Conservation (phyloP, 192 early-diverging fungal genomes). For the Rhizoclosmatium sp. region DNA sequence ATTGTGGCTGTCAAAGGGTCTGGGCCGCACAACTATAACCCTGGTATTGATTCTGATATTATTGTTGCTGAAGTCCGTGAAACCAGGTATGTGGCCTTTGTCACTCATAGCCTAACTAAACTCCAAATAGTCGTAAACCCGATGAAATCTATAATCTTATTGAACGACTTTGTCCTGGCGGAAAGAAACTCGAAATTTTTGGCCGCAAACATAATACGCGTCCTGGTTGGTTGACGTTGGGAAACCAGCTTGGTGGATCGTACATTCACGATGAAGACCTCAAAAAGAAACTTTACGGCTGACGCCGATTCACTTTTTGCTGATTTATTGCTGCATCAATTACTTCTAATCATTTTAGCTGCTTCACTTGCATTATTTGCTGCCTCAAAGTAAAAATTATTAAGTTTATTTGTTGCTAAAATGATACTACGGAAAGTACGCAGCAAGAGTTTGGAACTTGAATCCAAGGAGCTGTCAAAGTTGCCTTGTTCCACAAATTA, state of each 20-base stretch:
- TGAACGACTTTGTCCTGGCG: slow-evolving; percentile 63
- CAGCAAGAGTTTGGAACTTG: too few relatives aligned
- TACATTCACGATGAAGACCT: slow-evolving; percentile 61
- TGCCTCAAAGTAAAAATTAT: too few relatives aligned
- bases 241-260: slow-evolving; percentile 68
- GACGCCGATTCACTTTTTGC: too few relatives aligned
- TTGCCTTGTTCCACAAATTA: too few relatives aligned
- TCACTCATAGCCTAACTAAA: background rate
- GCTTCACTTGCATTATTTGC: too few relatives aligned
- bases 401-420: too few relatives aligned
- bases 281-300: slow-evolving; percentile 19
- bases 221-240: slow-evolving; percentile 69
- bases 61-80: slow-evolving; percentile 60
- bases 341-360: too few relatives aligned
- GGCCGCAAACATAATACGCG: slow-evolving; percentile 66
- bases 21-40: slow-evolving; percentile 40
- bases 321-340: too few relatives aligned
- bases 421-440: too few relatives aligned
- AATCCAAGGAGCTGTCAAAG: too few relatives aligned
- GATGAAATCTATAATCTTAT: slow-evolving; percentile 70
- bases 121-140: slow-evolving; percentile 65
- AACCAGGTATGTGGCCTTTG: background rate
- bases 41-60: slow-evolving; percentile 62
- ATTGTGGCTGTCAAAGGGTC: slow-evolving; percentile 65
- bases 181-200: slow-evolving; percentile 70